Percentiles rank a stretch among this genome's conserved stretches.
phyloP scores from a whole-genome alignment of 805 yeast genomes.

The Starmerella bacillaris region DNA sequence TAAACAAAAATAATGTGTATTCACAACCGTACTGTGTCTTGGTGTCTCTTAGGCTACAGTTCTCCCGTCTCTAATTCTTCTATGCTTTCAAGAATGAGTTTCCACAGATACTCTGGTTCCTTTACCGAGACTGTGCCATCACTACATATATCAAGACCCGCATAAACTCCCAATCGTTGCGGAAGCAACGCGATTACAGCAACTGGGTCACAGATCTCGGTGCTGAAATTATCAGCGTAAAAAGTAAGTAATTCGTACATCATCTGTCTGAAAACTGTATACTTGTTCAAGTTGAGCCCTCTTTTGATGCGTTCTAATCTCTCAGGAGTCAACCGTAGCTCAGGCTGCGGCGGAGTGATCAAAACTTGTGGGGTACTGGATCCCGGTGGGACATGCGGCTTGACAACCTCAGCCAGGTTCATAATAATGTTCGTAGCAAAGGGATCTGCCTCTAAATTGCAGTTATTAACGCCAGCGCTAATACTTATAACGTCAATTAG shows the following conservation, averaged over 20 bases:
- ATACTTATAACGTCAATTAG: constrained; percentile 42
- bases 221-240: constrained; percentile 34
- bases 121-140: constrained; percentile 14
- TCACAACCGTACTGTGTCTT: too few species aligned
- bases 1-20: too few species aligned
- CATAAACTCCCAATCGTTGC: constrained; percentile 11
- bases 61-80: constrained; percentile 16
- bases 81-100: constrained; percentile 15
- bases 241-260: constrained; percentile 36
- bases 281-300: constrained; percentile 20
- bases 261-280: constrained; percentile 34
- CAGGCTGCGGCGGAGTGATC: constrained; percentile 24
- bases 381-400: constrained; percentile 17
- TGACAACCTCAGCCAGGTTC: constrained; percentile 28
- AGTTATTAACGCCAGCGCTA: constrained; percentile 62
- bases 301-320: constrained; percentile 28
- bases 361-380: constrained; percentile 12
- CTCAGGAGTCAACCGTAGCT: constrained; percentile 34
- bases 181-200: constrained; percentile 45
- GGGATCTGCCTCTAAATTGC: constrained; percentile 61
- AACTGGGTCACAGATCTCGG: constrained; percentile 68
- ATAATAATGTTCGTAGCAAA: constrained; percentile 49
- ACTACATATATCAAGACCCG: constrained; percentile 20
- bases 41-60: too few species aligned
- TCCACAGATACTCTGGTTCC: constrained; percentile 15